Percentiles rank a stretch among this genome's conserved stretches.
These are phyloP conservation scores for Sordaria brevicollis DNA, from an alignment of 495 filamentous ascomycete genomes.

Conservation along the genomic window DNA sequence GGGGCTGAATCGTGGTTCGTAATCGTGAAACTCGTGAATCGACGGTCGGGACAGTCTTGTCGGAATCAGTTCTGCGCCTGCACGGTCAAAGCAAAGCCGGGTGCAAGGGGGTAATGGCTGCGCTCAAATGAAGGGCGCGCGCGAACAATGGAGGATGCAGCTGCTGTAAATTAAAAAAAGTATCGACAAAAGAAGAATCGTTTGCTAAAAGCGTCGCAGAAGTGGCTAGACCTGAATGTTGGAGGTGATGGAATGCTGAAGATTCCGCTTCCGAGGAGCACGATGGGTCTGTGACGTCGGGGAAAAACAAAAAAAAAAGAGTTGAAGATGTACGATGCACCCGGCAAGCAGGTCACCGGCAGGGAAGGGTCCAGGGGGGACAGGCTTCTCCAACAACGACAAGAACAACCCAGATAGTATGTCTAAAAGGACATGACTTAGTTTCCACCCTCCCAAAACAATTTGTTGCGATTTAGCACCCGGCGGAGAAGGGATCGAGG, in stretches of 20 bases:
- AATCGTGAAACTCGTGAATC: background rate
- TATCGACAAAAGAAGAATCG: constrained; percentile 5
- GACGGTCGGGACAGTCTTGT: background rate
- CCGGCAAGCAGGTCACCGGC: background rate
- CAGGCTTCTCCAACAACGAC: background rate
- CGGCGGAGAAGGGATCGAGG: background rate
- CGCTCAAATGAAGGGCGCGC: background rate
- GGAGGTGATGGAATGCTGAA: background rate
- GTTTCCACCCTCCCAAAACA: background rate
- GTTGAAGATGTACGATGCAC: background rate
- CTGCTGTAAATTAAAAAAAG: constrained; percentile 23
- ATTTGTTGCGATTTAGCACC: background rate
- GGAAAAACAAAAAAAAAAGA: constrained; percentile 5
- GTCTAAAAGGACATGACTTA: background rate
- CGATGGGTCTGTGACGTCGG: background rate
- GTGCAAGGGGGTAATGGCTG: constrained; percentile 4
- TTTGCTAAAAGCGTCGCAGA: constrained; percentile 6
- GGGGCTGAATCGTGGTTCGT: background rate
- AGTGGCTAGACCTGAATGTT: background rate
- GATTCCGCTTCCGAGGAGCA: background rate
- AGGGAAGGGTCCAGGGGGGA: background rate
- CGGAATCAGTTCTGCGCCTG: background rate
- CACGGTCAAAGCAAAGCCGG: background rate
- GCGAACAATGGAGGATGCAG: constrained; percentile 22
- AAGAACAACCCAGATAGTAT: background rate